Base-by-base conservation (phyloP, 306 rosid genomes). In the Cicer yamashitae region DNA sequence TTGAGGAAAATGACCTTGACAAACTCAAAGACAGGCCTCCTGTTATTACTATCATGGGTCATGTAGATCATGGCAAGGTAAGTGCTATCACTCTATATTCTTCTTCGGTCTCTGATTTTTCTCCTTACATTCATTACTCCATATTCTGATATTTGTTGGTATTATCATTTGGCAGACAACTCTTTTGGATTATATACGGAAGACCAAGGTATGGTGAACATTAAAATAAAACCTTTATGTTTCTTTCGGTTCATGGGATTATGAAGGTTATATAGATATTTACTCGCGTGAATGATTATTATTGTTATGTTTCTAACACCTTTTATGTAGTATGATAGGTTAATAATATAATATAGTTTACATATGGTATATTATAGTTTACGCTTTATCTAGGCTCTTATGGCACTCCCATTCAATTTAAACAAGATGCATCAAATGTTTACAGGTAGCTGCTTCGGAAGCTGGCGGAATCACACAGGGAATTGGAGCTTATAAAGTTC, bases 401-500 rank as follows among this genome's bases (percentile, higher is more conserved):
- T 70, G 48, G 22, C 70, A 50, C 51, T 17, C 67, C 13, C 38
- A 51, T 77, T 71, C 79, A 67, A 17, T 57, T 48, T 58, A 75
- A 47, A 70, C 73, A 83, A 75, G 76, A 79, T 78, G 69, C 45
- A 13, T 60, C 83, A 56, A 67, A 64, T 77, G 47, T 82, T 79
- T 44, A 85, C 88, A 94, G 99, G 96, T 94, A 80, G 97, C 91
- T 79, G 93, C 99, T 74, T 92, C 97, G 9, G 99, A 94, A 86
- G 99, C 99, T 56, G 99, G 99, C 75, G 99, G 99, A 74, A 94
- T 94, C 79, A 94, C 99, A 20, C 98, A 94, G 83, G 99, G 99
- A 80, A 94, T 94, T 73, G 99, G 99, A 56, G 99, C 99, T 61
- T 94, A 94, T 76, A 84, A 81, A 80, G 97, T 94, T 83, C 82